A percentile compares a stretch with the other conserved stretches of the same genome.
Evolutionary conservation across 306 rosid genomes (phyloP).

Genomic region (Castanopsis chinensis): DNA sequence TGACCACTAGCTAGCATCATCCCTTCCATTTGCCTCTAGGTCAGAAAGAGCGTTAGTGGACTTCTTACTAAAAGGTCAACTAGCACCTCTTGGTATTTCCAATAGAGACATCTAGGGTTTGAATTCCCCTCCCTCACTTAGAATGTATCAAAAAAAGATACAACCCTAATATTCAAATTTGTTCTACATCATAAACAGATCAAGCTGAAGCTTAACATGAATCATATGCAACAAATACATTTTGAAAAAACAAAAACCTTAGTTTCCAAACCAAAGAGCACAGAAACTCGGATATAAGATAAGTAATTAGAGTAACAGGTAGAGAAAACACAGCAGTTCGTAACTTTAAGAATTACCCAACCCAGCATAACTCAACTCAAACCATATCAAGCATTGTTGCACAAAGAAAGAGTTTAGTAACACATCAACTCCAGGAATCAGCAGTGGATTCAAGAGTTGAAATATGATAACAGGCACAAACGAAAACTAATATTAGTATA

Average conservation of each 20-base stretch:
- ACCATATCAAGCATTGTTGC: background rate
- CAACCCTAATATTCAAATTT: no score
- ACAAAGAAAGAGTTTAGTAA: background rate
- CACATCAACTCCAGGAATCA: conserved; percentile 10
- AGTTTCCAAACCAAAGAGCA: background rate
- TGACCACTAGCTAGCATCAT: background rate
- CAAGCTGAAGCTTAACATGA: background rate
- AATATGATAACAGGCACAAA: background rate
- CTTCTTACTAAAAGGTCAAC: background rate
- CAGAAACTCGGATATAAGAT: background rate
- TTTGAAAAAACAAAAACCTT: background rate
- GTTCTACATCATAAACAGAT: background rate
- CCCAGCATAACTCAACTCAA: background rate
- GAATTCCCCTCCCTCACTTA: no score
- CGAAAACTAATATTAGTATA: background rate
- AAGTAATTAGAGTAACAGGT: background rate
- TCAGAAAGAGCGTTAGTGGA: background rate
- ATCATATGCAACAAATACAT: background rate
- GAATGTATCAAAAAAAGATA: no score
- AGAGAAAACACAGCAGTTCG: background rate
- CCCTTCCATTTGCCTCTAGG: background rate
- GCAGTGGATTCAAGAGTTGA: background rate
- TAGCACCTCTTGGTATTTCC: no score
- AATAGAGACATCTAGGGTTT: no score
- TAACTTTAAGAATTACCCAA: background rate